Evolutionary conservation across 768 basidiomycete genomes (phyloP).

Genomic region (Macrolepiota dolichaula): DNA sequence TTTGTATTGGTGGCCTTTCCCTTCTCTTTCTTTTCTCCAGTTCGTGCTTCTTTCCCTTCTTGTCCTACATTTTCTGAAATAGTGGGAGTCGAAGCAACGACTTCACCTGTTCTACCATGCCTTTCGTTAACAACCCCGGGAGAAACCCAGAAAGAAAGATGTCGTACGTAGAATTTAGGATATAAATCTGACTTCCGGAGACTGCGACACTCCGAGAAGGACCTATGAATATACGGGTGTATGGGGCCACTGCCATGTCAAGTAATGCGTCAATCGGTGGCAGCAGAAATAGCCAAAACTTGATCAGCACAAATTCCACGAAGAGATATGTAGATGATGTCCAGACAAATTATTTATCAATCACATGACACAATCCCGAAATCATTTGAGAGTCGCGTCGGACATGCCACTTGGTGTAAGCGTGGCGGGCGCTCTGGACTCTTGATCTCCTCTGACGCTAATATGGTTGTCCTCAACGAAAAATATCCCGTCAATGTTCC

Average conservation of each 20-base stretch:
- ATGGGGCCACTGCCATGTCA: constrained; percentile 27
- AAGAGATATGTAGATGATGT: not conserved
- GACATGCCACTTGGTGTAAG: not conserved
- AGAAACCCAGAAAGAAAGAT: not conserved
- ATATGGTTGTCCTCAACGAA: constrained; percentile 23
- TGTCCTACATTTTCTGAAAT: constrained; percentile 15
- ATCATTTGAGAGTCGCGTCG: not conserved
- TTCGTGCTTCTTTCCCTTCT: too few species aligned
- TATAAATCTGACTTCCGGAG: constrained; percentile 62
- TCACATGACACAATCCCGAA: not conserved
- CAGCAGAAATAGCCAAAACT: not conserved
- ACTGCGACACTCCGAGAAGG: constrained; percentile 36
- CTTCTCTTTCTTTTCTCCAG: constrained; percentile 27
- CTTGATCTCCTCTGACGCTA: not conserved
- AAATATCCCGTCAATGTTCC: constrained; percentile 13
- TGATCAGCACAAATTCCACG: not conserved
- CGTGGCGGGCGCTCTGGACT: not conserved
- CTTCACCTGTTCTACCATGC: constrained; percentile 44
- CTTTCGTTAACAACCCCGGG: not conserved
- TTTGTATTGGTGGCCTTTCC: not conserved
- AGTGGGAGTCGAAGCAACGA: constrained; percentile 44
- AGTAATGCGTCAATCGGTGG: not conserved
- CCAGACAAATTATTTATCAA: not conserved
- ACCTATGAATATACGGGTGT: constrained; percentile 42
- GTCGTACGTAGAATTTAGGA: constrained; percentile 52